phyloP scores from a whole-genome alignment of 345 rosid species.

The Bruguiera sexangula region DNA sequence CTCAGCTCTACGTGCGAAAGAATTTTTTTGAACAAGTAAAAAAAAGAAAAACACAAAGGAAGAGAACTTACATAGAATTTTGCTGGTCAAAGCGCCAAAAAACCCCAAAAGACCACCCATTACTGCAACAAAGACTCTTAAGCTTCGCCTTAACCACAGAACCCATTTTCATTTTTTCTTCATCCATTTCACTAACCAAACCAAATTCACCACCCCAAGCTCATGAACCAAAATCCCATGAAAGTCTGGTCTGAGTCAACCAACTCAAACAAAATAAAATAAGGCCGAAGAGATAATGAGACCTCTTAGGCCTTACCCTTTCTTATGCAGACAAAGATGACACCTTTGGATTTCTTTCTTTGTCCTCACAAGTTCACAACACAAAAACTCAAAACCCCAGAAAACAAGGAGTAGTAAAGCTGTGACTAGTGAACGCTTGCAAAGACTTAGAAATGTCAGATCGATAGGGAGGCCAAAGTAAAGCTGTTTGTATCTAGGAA shows the following conservation, averaged over 20 bases:
- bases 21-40: too few species aligned
- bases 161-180: conserved; percentile 9
- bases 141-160: conserved; percentile 45
- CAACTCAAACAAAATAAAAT: neutral
- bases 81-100: conserved; percentile 71
- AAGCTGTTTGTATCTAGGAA: neutral
- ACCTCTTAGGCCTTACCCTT: too few species aligned
- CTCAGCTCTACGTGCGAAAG: too few species aligned
- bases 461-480: neutral
- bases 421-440: conserved; percentile 2
- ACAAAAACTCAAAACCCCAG: conserved; percentile 5
- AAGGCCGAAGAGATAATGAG: too few species aligned
- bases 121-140: conserved; percentile 57
- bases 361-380: too few species aligned
- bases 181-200: conserved; percentile 15
- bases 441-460: neutral
- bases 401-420: neutral
- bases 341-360: too few species aligned
- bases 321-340: too few species aligned
- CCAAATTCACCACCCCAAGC: conserved; percentile 20
- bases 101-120: conserved; percentile 87
- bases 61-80: conserved; percentile 58
- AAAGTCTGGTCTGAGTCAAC: neutral
- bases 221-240: conserved; percentile 13
- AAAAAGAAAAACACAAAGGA: neutral